Percentiles rank a stretch among this genome's conserved stretches.
Conservation (phyloP, 164 flowering plant genomes). For the Tetracentron sinense region DNA sequence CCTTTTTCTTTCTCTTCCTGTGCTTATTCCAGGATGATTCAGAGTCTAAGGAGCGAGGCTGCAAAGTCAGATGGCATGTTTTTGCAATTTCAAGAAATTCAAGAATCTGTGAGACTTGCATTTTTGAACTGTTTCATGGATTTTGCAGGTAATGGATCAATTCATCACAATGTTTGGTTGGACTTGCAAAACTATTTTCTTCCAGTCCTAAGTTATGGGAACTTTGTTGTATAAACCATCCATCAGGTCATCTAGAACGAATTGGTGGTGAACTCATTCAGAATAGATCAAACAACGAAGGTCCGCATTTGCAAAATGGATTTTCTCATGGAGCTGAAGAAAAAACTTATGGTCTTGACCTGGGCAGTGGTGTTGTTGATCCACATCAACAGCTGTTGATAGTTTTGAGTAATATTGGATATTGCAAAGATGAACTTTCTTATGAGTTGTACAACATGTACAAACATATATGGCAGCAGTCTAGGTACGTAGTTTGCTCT, state of each 20-base stretch:
- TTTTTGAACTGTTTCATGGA: conserved; percentile 86
- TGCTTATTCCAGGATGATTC: conserved; percentile 61
- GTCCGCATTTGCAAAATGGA: conserved; percentile 52
- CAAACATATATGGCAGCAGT: conserved; percentile 71
- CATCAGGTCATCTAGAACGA: conserved; percentile 74
- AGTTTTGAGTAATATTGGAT: conserved; percentile 91
- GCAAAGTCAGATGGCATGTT: conserved; percentile 65
- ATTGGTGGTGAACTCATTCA: conserved; percentile 63
- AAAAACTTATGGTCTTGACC: conserved; percentile 39
- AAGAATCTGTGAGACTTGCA: conserved; percentile 81
- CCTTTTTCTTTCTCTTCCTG: not conserved
- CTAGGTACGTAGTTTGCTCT: conserved; percentile 40
- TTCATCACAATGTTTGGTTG: not conserved
- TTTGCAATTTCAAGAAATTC: conserved; percentile 77
- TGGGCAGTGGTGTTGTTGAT: conserved; percentile 54
- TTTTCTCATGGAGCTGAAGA: conserved; percentile 41
- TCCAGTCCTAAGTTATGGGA: conserved; percentile 3
- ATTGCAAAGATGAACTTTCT: conserved; percentile 92
- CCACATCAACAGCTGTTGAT: conserved; percentile 74
- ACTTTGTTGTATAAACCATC: conserved; percentile 14
- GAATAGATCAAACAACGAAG: conserved; percentile 47
- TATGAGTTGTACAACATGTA: conserved; percentile 74
- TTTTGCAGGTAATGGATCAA: conserved; percentile 76
- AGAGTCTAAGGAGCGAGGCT: conserved; percentile 59
- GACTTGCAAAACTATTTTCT: not conserved